Conservation (phyloP, 1,284 basidiomycete species). For the Pyrrhoderma lamaoense region DNA sequence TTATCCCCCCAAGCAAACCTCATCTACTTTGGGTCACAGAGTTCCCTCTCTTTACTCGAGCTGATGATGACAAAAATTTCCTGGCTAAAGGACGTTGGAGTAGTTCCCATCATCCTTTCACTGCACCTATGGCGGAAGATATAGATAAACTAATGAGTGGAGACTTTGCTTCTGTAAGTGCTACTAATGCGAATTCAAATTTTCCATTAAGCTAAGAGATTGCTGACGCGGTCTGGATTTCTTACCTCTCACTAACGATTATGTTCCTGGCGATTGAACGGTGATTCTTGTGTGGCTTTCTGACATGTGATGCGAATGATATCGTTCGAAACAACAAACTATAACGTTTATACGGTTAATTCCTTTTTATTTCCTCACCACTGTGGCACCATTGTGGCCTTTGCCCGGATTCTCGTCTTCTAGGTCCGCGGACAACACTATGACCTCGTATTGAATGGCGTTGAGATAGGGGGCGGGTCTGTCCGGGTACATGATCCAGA, state of each 20-base stretch:
- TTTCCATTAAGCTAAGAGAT: background rate
- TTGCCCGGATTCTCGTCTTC: background rate
- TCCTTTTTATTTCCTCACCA: background rate
- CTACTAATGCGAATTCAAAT: background rate
- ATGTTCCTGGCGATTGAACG: background rate
- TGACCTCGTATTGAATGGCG: constrained; percentile 92
- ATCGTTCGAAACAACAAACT: background rate
- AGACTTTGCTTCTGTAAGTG: constrained; percentile 53
- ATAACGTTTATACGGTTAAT: background rate
- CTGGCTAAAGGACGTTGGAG: constrained; percentile 83
- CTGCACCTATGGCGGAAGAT: constrained; percentile 90
- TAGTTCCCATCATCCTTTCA: constrained; percentile 92
- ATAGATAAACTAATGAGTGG: constrained; percentile 66
- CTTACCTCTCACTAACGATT: background rate
- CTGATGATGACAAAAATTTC: constrained; percentile 83
- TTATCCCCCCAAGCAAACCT: constrained; percentile 49
- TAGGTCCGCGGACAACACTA: constrained; percentile 93
- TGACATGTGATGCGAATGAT: background rate
- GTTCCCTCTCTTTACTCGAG: constrained; percentile 88
- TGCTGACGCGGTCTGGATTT: constrained; percentile 9
- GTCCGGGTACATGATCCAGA: constrained; percentile 85
- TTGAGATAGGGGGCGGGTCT: constrained; percentile 90
- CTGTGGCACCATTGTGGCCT: background rate
- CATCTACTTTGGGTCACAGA: constrained; percentile 94
- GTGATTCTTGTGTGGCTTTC: background rate